Evolutionary conservation across 169 alveolate genomes (phyloP).

Genomic region (Plasmodium gaboni): DNA sequence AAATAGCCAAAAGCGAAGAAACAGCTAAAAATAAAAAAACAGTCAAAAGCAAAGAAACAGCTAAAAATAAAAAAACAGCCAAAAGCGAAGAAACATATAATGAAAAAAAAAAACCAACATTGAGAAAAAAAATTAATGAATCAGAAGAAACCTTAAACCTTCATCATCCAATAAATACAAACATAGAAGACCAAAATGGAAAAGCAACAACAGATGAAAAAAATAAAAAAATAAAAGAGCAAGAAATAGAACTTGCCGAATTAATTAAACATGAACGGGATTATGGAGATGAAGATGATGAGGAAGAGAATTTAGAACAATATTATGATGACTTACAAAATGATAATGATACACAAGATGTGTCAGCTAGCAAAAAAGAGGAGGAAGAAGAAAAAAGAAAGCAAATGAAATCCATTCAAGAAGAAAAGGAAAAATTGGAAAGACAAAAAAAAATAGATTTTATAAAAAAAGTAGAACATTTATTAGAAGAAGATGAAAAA

Average conservation of each 20-base stretch:
- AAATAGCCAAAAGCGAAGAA: constrained; percentile 7
- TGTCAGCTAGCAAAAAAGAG: not conserved
- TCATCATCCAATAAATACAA: not conserved
- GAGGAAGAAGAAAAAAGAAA: constrained; percentile 10
- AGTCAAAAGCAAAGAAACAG: not conserved
- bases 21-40: not conserved
- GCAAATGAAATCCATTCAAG: not conserved
- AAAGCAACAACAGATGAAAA: not conserved
- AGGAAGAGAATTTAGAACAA: not conserved
- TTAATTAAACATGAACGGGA: not conserved
- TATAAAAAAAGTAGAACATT: constrained; percentile 49
- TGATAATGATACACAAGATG: constrained; percentile 1
- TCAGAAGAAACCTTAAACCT: not conserved
- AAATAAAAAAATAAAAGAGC: not conserved
- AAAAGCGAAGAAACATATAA: not conserved
- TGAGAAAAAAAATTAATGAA: not conserved
- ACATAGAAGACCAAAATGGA: not conserved
- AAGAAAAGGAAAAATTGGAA: constrained; percentile 11
- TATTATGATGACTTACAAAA: not conserved
- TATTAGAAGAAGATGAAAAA: constrained; percentile 54
- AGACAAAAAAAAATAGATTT: constrained; percentile 41
- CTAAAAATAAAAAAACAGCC: constrained; percentile 9
- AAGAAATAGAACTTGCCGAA: not conserved
- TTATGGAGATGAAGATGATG: not conserved
- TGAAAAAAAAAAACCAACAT: not conserved